These are phyloP conservation scores for Cordyceps fumosorosea DNA, from an alignment of 2,329 filamentous ascomycete species.

Conservation along the genomic window DNA sequence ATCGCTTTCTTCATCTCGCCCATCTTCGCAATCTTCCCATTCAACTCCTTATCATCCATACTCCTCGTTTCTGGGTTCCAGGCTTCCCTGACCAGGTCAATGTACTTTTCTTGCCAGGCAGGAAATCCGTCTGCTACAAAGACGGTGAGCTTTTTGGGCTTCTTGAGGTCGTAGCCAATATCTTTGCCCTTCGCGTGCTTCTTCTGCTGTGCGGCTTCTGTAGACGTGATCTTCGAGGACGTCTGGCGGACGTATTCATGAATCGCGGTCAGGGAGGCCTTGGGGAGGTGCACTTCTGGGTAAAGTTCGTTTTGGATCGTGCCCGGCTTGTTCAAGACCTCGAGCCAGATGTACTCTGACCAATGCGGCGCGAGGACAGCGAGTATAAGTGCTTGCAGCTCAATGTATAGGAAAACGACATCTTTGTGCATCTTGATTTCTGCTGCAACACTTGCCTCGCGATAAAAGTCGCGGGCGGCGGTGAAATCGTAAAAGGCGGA, in stretches of 20 bases:
- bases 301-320: constrained; percentile 72
- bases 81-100: constrained; percentile 67
- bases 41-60: constrained; percentile 75
- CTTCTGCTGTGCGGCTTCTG: constrained; percentile 77
- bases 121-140: constrained; percentile 79
- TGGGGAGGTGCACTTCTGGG: constrained; percentile 58
- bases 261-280: constrained; percentile 63
- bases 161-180: constrained; percentile 77
- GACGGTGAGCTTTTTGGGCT: constrained; percentile 86
- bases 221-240: constrained; percentile 69
- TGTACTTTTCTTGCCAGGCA: constrained; percentile 85
- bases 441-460: constrained; percentile 69
- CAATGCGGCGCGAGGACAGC: constrained; percentile 86
- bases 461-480: constrained; percentile 83
- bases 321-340: constrained; percentile 74
- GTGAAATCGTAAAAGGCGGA: constrained; percentile 84
- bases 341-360: constrained; percentile 89
- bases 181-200: constrained; percentile 91
- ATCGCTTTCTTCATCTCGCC: constrained; percentile 95
- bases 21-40: constrained; percentile 71
- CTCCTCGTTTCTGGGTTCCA: constrained; percentile 56
- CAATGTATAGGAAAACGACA: constrained; percentile 71
- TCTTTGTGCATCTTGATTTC: constrained; percentile 83
- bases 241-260: constrained; percentile 74
- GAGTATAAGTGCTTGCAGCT: constrained; percentile 77